Evolutionary conservation across 1,284 basidiomycete species (phyloP).

Genomic region (Malassezia pachydermatis): DNA sequence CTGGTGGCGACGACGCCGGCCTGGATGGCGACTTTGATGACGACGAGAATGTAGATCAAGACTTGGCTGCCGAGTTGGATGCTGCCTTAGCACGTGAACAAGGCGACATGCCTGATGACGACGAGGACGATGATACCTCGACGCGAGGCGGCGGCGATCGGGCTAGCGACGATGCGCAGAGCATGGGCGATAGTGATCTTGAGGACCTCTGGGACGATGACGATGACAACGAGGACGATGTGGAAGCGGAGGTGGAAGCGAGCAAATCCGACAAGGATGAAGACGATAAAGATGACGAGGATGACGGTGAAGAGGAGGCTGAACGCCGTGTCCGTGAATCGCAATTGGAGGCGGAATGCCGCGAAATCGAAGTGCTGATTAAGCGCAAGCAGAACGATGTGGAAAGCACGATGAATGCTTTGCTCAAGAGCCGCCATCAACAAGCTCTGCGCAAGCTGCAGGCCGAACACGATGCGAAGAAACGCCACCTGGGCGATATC

Average conservation of each 20-base stretch:
- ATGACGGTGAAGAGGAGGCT: conserved; percentile 39
- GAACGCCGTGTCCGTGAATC: conserved; percentile 37
- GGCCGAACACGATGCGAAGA: conserved; percentile 41
- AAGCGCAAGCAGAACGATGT: conserved; percentile 41
- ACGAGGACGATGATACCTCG: conserved; percentile 39
- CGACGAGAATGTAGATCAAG: conserved; percentile 56
- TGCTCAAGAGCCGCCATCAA: conserved; percentile 45
- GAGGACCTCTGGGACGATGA: conserved; percentile 42
- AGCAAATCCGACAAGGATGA: conserved; percentile 55
- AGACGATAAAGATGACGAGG: conserved; percentile 29
- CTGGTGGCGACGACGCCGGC: conserved; percentile 23
- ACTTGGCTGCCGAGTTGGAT: conserved; percentile 51
- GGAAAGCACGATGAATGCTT: conserved; percentile 38
- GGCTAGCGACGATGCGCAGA: conserved; percentile 23
- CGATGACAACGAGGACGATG: conserved; percentile 33
- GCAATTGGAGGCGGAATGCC: conserved; percentile 44
- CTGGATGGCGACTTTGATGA: conserved; percentile 46
- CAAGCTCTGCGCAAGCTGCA: conserved; percentile 37
- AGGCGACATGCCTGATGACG: conserved; percentile 57
- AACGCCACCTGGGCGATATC: conserved; percentile 36
- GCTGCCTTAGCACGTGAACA: conserved; percentile 49
- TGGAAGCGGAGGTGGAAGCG: conserved; percentile 38
- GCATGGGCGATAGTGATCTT: conserved; percentile 23
- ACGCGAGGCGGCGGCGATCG: conserved; percentile 26
- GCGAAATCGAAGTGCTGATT: conserved; percentile 43